Percentiles rank a stretch among this genome's conserved stretches.
Conservation (phyloP, 2,329 filamentous ascomycete species). For the Talaromyces piceae region DNA sequence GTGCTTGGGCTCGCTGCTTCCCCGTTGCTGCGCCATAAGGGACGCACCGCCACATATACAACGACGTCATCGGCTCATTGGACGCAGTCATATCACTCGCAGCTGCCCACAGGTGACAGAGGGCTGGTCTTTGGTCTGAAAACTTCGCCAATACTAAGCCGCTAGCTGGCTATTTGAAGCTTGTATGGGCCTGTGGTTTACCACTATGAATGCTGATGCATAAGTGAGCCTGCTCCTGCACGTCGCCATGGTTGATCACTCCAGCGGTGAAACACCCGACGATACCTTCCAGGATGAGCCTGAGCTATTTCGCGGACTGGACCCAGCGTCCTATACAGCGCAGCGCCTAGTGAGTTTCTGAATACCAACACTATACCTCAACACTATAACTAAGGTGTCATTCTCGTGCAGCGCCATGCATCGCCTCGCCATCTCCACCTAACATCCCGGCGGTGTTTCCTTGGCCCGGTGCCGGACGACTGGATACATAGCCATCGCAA, state of each 20-base stretch:
- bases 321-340: slow-evolving; percentile 47
- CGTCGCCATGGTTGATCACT: slow-evolving; percentile 7
- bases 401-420: slow-evolving; percentile 47
- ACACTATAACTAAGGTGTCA: slow-evolving; percentile 2
- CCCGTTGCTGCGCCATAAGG: background rate
- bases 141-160: too few species aligned
- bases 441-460: slow-evolving; percentile 56
- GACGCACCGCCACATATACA: slow-evolving; percentile 9
- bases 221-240: background rate
- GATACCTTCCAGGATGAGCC: slow-evolving; percentile 11
- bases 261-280: slow-evolving; percentile 7
- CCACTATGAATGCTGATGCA: background rate
- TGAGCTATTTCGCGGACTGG: slow-evolving; percentile 29
- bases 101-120: background rate
- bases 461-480: slow-evolving; percentile 58
- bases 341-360: slow-evolving; percentile 42
- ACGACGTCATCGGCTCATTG: slow-evolving; percentile 24
- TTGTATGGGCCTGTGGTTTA: background rate
- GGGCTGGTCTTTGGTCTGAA: too few species aligned
- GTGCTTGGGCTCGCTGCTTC: slow-evolving; percentile 9
- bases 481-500: slow-evolving; percentile 58
- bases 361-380: slow-evolving; percentile 12
- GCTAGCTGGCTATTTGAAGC: background rate
- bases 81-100: background rate
- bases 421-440: slow-evolving; percentile 55